Percentiles rank a stretch among this genome's conserved stretches.
Conservation (phyloP, 140 eudicot genomes). For the Cichorium intybus region DNA sequence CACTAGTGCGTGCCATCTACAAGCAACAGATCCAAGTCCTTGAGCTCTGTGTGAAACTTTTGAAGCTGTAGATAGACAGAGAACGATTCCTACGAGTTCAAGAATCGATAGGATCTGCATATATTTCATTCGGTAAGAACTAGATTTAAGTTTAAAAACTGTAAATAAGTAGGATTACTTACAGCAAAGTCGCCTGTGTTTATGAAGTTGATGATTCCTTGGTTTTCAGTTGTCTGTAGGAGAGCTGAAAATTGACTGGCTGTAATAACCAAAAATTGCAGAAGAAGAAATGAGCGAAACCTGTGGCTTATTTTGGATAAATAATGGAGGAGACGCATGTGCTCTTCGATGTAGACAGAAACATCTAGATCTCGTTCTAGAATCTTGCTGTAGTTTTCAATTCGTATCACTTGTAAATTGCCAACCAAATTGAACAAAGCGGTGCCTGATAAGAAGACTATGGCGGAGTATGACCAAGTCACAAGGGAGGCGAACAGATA, state of each 20-base stretch:
- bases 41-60: slow-evolving; percentile 78
- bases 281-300: slow-evolving; percentile 51
- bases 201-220: slow-evolving; percentile 54
- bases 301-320: slow-evolving; percentile 80
- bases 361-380: slow-evolving; percentile 64
- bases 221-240: slow-evolving; percentile 60
- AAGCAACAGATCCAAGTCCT: slow-evolving; percentile 65
- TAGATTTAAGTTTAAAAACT: neutral
- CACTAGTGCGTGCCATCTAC: slow-evolving; percentile 70
- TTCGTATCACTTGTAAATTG: slow-evolving; percentile 69
- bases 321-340: slow-evolving; percentile 49
- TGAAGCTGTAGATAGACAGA: slow-evolving; percentile 65
- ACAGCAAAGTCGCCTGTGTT: slow-evolving; percentile 76
- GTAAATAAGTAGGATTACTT: slow-evolving; percentile 18
- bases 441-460: slow-evolving; percentile 49
- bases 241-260: slow-evolving; percentile 50
- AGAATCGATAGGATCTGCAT: slow-evolving; percentile 65
- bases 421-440: slow-evolving; percentile 64
- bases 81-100: slow-evolving; percentile 60
- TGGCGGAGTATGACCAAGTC: slow-evolving; percentile 54
- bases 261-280: slow-evolving; percentile 59
- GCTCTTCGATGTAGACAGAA: slow-evolving; percentile 66
- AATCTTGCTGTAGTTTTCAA: slow-evolving; percentile 64
- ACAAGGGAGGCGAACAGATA: slow-evolving; percentile 36
- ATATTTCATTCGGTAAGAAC: slow-evolving; percentile 8